Evolutionary conservation across 1,284 basidiomycete genomes (phyloP), one percentile per base, ranked within the genome.

Genomic region (Tilletia walkeri): DNA sequence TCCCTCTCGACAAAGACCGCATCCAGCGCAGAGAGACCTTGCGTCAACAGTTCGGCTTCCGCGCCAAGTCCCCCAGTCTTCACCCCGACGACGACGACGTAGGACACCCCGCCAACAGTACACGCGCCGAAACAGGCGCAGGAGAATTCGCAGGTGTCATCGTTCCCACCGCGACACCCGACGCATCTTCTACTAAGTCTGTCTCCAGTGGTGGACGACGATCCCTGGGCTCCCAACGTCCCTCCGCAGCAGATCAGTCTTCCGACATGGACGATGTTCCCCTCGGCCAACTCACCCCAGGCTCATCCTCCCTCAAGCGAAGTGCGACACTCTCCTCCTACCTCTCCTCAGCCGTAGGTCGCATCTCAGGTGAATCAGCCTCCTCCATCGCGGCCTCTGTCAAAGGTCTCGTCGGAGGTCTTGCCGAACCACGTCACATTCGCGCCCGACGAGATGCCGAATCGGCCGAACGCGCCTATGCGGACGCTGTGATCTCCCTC

Each of bases 31-130:
- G 81, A 20, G 79, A 81, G 69, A 82, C 79, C 24, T 68, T 83
- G 20, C 79, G 81, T 45, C 76, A 82, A 68, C 80, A 83, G 67
- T 83, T 83, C 59, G 81, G 81, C 48, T 83, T 82, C 71, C 70
- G 73, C 38, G 69, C 73, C 38, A 71, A 77, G 14, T 67, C 71
- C n/a, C 68, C 67, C 49, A 71, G 73, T 34, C 73, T 69, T 6
- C 70, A 67, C 9, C n/a, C n/a, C 5, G 49, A 24, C 20, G 54
- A 56, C 14, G 54, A 14, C 54, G 54, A 20, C 54, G n/a, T 34
- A 10, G 14, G 24, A 12, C 20, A 36, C 70, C 39, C 10, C 18
- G 20, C 53, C 18, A 50, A 67, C 16, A 36, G 59, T 20, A 48
- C 68, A 70, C 4, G 20, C 54, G 34, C 56, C 67, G 36, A 63